Conservation (phyloP, 2,329 filamentous ascomycete species). For the Reticulascus tulasneorum region DNA sequence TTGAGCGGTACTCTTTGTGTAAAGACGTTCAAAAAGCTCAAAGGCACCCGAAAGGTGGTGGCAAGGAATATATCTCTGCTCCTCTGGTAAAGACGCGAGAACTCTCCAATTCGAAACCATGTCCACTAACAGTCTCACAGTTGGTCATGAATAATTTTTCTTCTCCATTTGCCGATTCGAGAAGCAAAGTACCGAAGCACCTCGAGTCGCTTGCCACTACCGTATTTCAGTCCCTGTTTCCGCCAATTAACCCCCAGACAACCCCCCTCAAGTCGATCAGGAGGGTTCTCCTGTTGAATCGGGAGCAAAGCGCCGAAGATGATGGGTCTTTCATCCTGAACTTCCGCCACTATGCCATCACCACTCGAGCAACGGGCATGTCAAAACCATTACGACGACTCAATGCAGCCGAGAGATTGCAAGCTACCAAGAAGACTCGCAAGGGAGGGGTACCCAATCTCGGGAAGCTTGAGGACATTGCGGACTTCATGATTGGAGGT, state of each 20-base stretch:
- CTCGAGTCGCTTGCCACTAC: conserved; percentile 90
- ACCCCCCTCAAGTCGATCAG: conserved; percentile 91
- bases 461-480: conserved; percentile 85
- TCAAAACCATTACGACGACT: conserved; percentile 80
- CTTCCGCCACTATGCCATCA: conserved; percentile 92
- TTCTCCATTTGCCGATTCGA: conserved; percentile 56
- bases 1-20: conserved; percentile 90
- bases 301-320: conserved; percentile 59
- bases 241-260: conserved; percentile 87
- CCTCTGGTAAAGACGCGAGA: conserved; percentile 61
- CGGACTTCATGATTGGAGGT: conserved; percentile 87
- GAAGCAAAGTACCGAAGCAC: conserved; percentile 79
- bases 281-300: conserved; percentile 84
- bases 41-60: conserved; percentile 75
- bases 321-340: conserved; percentile 77
- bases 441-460: conserved; percentile 82
- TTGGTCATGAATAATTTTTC: conserved; percentile 99
- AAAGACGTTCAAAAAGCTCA: conserved; percentile 85
- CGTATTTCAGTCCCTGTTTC: conserved; percentile 93
- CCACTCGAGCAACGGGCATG: conserved; percentile 78
- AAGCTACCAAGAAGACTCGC: conserved; percentile 54
- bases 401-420: conserved; percentile 78
- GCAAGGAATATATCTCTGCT: conserved; percentile 80
- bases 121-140: conserved; percentile 33
- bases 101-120: conserved; percentile 1